Base-by-base conservation (phyloP, 2,329 filamentous ascomycete species). In the Fusarium xylarioides region DNA sequence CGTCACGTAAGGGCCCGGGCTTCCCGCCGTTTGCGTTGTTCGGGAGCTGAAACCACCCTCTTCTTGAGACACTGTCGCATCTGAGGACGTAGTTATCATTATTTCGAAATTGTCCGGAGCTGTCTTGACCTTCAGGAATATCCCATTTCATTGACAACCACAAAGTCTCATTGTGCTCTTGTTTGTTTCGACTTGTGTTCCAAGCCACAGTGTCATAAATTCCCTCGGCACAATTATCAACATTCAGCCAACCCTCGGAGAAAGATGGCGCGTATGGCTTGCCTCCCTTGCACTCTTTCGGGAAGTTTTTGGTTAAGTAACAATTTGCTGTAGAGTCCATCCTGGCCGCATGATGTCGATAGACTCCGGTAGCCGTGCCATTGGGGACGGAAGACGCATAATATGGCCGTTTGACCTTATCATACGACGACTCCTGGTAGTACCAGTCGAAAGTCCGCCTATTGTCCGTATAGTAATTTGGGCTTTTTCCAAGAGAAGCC, bases 11-110 rank as follows among this genome's bases (percentile, higher is more conserved):
- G 4, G 52, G 58, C 0, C 71, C 66, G 4, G 46, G 7, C 1
- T 7, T 32, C 15, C 46, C 49, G 7, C 55, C 21, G 15, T 73
- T 75, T 23, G 28, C 34, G 19, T 46, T n/a, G 9, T 49, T 76
- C 4, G 56, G 40, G 9, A 76, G 59, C 26, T 74, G 54, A n/a
- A 75, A 69, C 43, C 47, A 76, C 3, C 64, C 74, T 34, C 66
- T 60, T 19, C 55, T 69, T 26, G 74, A 73, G n/a, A 57, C 40
- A 23, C 50, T 66, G 10, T 75, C 56, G 21, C 60, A 66, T 19
- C 35, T 50, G 2, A 68, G 32, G 15, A 66, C 42, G 3, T 50
- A 76, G 14, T 52, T 67, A 26, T 16, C 3, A 7, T 38, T 7
- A 11, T 43, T 30, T 18, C 14, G n/a, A 12, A 19, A 32, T 4